phyloP scores from a whole-genome alignment of 768 basidiomycete genomes.

The Boletales sp. region DNA sequence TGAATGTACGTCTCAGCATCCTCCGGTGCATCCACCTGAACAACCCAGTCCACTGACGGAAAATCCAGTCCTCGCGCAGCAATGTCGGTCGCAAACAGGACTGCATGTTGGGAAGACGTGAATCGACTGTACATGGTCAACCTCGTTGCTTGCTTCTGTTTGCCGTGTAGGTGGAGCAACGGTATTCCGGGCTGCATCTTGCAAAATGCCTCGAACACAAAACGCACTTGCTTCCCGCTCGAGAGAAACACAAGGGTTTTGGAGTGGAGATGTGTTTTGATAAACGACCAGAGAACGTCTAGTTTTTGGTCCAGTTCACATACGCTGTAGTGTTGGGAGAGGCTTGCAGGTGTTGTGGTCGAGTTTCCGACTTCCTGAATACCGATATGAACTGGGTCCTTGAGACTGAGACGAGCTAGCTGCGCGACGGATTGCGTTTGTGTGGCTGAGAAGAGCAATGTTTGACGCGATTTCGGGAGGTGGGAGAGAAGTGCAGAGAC shows the following conservation, averaged over 20 bases:
- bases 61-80: conserved; percentile 96
- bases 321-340: conserved; percentile 88
- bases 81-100: conserved; percentile 93
- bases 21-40: conserved; percentile 94
- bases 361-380: conserved; percentile 45
- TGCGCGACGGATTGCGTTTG: conserved; percentile 88
- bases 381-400: conserved; percentile 74
- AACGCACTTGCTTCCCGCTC: conserved; percentile 95
- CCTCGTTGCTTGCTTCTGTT: conserved; percentile 92
- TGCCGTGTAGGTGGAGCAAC: conserved; percentile 92
- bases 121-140: conserved; percentile 82
- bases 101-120: conserved; percentile 73
- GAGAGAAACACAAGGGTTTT: conserved; percentile 95
- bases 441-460: conserved; percentile 94
- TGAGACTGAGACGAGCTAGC: conserved; percentile 85
- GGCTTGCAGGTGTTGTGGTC: conserved; percentile 62
- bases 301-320: conserved; percentile 85
- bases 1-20: conserved; percentile 98
- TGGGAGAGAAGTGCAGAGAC: conserved; percentile 89
- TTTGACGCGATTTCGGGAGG: conserved; percentile 88
- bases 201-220: conserved; percentile 93
- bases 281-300: conserved; percentile 89
- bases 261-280: conserved; percentile 87
- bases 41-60: conserved; percentile 93
- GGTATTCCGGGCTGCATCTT: conserved; percentile 93